A percentile compares a stretch with the other conserved stretches of the same genome.
Conservation (phyloP, 352 stramenopile species). For the Phytophthora citricola region DNA sequence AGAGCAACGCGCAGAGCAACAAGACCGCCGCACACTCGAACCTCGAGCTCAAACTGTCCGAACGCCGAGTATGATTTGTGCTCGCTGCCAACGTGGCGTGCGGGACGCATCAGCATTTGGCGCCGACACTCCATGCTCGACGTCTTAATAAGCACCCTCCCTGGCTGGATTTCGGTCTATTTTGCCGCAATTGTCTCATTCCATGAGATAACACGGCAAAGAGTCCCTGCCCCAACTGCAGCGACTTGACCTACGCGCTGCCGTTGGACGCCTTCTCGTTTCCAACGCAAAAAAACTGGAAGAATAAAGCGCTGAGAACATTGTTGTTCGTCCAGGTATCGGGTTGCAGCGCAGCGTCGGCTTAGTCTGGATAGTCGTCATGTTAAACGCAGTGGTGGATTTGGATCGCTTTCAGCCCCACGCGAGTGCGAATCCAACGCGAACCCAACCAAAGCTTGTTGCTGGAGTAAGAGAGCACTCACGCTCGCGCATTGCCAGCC, state of each 20-base stretch:
- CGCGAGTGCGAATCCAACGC: no score
- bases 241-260: constrained; percentile 15
- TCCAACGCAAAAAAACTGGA: constrained; percentile 4
- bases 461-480: constrained; percentile 6
- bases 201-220: constrained; percentile 9
- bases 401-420: no score
- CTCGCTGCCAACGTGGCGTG: constrained; percentile 24
- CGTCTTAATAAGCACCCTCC: constrained; percentile 17
- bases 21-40: constrained; percentile 1
- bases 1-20: neutral
- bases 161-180: constrained; percentile 13
- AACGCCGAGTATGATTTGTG: constrained; percentile 21
- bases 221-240: constrained; percentile 15
- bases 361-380: constrained; percentile 24
- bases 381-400: neutral
- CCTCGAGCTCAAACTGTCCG: constrained; percentile 12
- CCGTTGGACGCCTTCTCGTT: constrained; percentile 14
- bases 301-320: constrained; percentile 27
- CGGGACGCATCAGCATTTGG: constrained; percentile 13
- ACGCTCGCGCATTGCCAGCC: neutral
- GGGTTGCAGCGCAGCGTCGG: neutral
- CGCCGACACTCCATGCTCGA: neutral
- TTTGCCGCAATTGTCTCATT: constrained; percentile 21
- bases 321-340: constrained; percentile 3
- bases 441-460: constrained; percentile 8